Evolutionary conservation across 2,329 filamentous ascomycete genomes (phyloP), one percentile per base, ranked within the genome.

Genomic region (Ceratocystis papillata): DNA sequence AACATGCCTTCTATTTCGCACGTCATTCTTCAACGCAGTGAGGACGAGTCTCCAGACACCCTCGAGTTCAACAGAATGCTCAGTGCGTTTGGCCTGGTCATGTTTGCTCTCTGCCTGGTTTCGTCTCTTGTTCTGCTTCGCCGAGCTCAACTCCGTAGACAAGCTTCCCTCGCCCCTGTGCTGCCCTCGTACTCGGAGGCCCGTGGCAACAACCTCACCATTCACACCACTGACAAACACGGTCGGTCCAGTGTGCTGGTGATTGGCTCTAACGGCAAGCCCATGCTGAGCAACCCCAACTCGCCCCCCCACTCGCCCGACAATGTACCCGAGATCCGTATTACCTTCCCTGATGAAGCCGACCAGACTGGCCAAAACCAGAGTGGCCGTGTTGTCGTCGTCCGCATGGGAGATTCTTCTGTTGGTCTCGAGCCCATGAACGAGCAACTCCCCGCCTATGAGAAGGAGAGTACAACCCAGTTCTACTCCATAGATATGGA

Each of bases 401-500:
- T 99, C 66, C 85, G 90, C 64, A 90, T 97, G 63, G 91, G 92
- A 69, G 94, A 97, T 70, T 87, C 89, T 61, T 82, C 86, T 46
- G 86, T 97, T 70, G 94, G 93, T 62, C 82, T 97, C 69, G 93
- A 96, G 77, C 93, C 92, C 65, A 83, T 95, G 67, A 86, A 89
- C 68, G 87, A 92, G 57, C 83, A 87, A 75, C 83, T 96, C 57
- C 93, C 94, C 7, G 89, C 92, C 17, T 97, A 97, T 74, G 87
- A 95, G 78, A 88, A 90, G 77, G 87, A 88, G 73, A 85, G 85
- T 74, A 84, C 83, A 68, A 83, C 84, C 68, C 84, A 90, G 70
- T 97, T 96, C 78, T 89, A 96, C 75, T 94, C 91, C 2, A 85
- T 99, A 72, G 93, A 99, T 75, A 88, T 99, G 75, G 89, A 97